Evolutionary conservation across 108 stramenopile species (phyloP), one percentile per base, ranked within the genome.

Genomic region (Conticribra weissflogii): DNA sequence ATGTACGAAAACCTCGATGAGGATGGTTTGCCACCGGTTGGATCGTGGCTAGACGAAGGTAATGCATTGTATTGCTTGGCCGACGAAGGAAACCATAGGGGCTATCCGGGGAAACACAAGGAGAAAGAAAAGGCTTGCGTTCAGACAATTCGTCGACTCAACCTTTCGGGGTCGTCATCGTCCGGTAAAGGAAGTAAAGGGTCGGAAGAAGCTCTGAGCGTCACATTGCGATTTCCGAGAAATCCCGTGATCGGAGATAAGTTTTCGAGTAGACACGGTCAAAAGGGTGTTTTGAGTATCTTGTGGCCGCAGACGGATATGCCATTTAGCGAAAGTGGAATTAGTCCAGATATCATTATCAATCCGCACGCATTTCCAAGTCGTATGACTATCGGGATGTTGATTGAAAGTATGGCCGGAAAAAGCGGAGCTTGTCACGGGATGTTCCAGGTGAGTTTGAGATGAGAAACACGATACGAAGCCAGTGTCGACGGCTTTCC

Each of bases 351-450:
- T 81, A 75, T 98, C 19, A 97, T 99, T 60, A 98, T 99, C 86
- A 99, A 99, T 70, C 99, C 99, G 7, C 99, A 98, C 55, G 84
- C 92, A 24, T 99, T 98, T 53, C 98, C 98, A 2, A 96, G 93
- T 69, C 95, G 97, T 48, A 98, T 99, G 97, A 98, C 98, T 5
- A 98, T 99, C 63, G 99, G 99, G 27, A 99, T 99, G 99, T 85
- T 99, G 31, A 93, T 98, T 25, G 99, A 99, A 71, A 97, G 96
- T 68, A 99, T 99, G 98, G 99, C 99, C 32, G 99, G 98, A 1
- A 99, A 99, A 78, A 79, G 91, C 28, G 99, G 97, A 3, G 97
- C 99, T 16, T 62, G 95, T 51, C 97, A 98, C 61, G 99, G 99
- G 23, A 89, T 85, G 50, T 96, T 88, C 70, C 90, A 91, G 80